Evolutionary conservation across 2,329 filamentous ascomycete genomes (phyloP), one percentile per base, ranked within the genome.

Genomic region (Paecilomyces variotii): DNA sequence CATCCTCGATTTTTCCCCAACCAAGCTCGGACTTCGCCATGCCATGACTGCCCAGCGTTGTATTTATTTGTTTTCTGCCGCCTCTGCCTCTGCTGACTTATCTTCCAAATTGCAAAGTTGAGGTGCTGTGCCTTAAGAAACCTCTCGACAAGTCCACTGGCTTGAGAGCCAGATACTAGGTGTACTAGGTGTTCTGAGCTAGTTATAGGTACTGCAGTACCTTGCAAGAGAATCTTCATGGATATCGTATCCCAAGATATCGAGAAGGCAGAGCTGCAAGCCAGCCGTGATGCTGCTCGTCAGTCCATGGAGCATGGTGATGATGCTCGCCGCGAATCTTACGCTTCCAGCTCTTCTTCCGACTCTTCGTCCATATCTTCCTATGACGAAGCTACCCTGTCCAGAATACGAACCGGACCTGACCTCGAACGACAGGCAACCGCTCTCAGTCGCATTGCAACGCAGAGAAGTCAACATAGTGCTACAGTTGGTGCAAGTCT

Each of bases 391-490:
- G 60, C 61, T n/a, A 62, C 60, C 57, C 66, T 75, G 57, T 69
- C 68, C 24, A 66, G 67, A 51, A 67, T 70, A 9, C 69, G 71
- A 54, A 75, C 74, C 3, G 66, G 61, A n/a, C 62, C 67, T 56
- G 70, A 70, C 45, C 62, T 76, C 30, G 74, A 75, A 61, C 65
- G 70, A 52, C 70, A 76, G 63, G 68, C 69, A 4, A 75, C 73
- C 30, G 70, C 72, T 10, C 62, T 76, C 30, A 75, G 72, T 63
- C 72, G 74, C 32, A 76, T 76, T 50, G 73, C 72, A 54, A 76
- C 73, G 9, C 72, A 74, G 30, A 62, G 71, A 45, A 74, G 70
- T 49, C 76, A 78, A 61, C 75, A 79, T 52, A 72, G 66, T 59
- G 73, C 68, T 19, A 78, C 76, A 19, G 75, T 78, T 30, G 76